Conservation (phyloP, 148 eudicot species). For the Heliamphora exappendiculata region DNA sequence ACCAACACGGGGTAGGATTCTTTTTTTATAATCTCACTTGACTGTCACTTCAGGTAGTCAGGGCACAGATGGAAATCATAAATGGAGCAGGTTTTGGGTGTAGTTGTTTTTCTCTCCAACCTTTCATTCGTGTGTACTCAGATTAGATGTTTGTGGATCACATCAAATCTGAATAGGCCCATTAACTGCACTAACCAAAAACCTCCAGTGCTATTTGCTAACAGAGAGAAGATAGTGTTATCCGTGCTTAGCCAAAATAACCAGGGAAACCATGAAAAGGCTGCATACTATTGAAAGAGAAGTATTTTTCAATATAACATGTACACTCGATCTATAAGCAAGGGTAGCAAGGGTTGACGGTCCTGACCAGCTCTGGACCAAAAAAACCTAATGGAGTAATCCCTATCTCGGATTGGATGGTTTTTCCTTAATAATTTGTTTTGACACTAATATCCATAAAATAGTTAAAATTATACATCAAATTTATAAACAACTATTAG, state of each 20-base stretch:
- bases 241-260: not conserved
- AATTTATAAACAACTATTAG: too few relatives aligned
- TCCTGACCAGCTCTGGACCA: too few relatives aligned
- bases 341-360: too few relatives aligned
- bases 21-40: not conserved
- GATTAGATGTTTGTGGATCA: constrained; percentile 1
- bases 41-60: not conserved
- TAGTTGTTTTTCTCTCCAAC: not conserved
- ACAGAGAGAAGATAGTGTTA: not conserved
- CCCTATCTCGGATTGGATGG: too few relatives aligned
- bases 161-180: not conserved
- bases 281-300: too few relatives aligned
- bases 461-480: too few relatives aligned
- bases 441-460: too few relatives aligned
- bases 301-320: too few relatives aligned
- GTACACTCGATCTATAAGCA: too few relatives aligned
- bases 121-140: not conserved
- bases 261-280: not conserved
- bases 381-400: too few relatives aligned
- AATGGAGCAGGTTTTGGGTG: not conserved
- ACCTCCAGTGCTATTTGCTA: not conserved
- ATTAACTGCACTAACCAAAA: not conserved
- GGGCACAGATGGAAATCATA: not conserved
- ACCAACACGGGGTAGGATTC: not conserved
- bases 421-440: too few relatives aligned